Evolutionary conservation across 257 asterid species (phyloP).

Genomic region (Ajuga chamaepitys): DNA sequence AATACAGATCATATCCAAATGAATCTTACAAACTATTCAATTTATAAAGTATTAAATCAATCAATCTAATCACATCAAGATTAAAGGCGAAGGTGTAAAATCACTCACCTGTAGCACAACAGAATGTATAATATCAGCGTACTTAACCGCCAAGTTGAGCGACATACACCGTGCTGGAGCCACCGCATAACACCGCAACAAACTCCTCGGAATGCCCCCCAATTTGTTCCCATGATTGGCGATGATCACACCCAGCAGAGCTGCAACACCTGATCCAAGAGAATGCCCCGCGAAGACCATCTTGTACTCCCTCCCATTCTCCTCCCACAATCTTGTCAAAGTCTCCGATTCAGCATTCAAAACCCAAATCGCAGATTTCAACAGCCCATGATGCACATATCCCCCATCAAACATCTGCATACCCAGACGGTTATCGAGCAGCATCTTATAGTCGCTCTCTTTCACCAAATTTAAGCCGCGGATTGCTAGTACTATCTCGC

Average conservation of each 20-base stretch:
- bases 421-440: slow-evolving; percentile 72
- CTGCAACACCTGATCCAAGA: slow-evolving; percentile 88
- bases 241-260: slow-evolving; percentile 59
- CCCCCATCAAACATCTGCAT: slow-evolving; percentile 97
- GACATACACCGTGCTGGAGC: slow-evolving; percentile 98
- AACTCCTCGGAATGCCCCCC: slow-evolving; percentile 71
- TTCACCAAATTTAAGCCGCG: slow-evolving; percentile 69
- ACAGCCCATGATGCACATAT: slow-evolving; percentile 77
- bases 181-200: slow-evolving; percentile 68
- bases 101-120: slow-evolving; percentile 77
- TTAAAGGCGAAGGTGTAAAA: not conserved
- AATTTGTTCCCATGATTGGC: slow-evolving; percentile 65
- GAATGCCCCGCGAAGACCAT: slow-evolving; percentile 89
- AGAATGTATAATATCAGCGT: slow-evolving; percentile 74
- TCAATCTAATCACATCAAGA: not conserved
- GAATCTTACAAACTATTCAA: not conserved
- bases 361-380: slow-evolving; percentile 85
- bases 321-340: slow-evolving; percentile 61
- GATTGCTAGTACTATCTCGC: slow-evolving; percentile 74
- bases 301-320: slow-evolving; percentile 64
- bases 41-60: not conserved
- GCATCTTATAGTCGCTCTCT: slow-evolving; percentile 70
- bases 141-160: slow-evolving; percentile 87
- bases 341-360: slow-evolving; percentile 63
- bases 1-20: not conserved